Conservation (phyloP, 306 rosid species). For the Inga laurina region DNA sequence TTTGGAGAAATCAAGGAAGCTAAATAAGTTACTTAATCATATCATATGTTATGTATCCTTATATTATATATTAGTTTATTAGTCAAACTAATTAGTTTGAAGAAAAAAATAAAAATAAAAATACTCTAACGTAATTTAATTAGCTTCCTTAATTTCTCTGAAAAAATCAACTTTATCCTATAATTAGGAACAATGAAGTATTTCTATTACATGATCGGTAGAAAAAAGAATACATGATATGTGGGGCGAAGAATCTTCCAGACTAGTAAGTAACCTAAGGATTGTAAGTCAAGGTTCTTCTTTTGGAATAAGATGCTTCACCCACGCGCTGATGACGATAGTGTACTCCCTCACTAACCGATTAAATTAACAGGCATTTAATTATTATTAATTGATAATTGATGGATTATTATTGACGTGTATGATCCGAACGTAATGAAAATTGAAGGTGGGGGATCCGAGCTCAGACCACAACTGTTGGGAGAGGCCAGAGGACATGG, state of each 20-base stretch:
- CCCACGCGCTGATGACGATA: background rate
- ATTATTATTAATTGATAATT: background rate
- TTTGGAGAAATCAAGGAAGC: too few relatives aligned
- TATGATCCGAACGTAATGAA: background rate
- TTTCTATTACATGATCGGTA: background rate
- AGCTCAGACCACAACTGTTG: conserved; percentile 74
- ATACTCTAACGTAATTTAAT: too few relatives aligned
- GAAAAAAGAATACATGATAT: background rate
- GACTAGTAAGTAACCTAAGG: background rate
- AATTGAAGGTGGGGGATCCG: conserved; percentile 84
- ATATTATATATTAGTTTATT: too few relatives aligned
- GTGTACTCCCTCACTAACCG: background rate
- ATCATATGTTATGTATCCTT: too few relatives aligned
- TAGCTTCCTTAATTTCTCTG: too few relatives aligned
- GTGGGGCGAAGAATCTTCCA: background rate
- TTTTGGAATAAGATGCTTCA: background rate
- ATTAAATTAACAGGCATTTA: background rate
- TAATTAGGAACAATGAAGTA: too few relatives aligned
- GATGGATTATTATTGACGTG: background rate
- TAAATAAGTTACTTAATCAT: too few relatives aligned
- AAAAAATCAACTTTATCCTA: too few relatives aligned
- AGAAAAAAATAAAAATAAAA: too few relatives aligned
- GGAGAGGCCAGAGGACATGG: conserved; percentile 99
- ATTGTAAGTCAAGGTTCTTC: background rate
- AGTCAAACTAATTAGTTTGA: too few relatives aligned